phyloP scores from a whole-genome alignment of 1,284 basidiomycete species.

The Puccinia brachypodii region DNA sequence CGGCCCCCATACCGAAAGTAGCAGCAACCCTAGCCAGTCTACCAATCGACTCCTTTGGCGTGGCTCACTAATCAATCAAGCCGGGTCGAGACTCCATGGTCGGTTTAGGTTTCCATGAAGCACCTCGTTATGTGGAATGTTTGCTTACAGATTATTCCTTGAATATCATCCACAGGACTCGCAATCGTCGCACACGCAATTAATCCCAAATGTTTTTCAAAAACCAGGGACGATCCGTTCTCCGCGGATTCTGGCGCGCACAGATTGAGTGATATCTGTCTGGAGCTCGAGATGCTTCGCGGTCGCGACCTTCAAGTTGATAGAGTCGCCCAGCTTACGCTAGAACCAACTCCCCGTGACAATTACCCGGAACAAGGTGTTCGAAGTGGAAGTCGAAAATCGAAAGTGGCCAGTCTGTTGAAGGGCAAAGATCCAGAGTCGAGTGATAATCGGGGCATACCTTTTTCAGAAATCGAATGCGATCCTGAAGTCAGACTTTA shows the following conservation, averaged over 20 bases:
- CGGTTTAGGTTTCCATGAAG: background rate
- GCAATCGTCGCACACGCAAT: constrained; percentile 46
- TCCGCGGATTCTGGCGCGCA: constrained; percentile 6
- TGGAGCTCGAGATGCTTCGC: constrained; percentile 47
- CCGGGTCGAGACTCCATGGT: constrained; percentile 39
- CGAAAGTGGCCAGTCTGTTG: constrained; percentile 37
- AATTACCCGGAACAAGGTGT: background rate
- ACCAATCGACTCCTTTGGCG: constrained; percentile 36
- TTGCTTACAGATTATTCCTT: background rate
- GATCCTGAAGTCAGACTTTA: constrained; percentile 38
- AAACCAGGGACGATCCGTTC: constrained; percentile 31
- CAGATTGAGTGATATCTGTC: constrained; percentile 22
- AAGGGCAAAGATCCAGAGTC: constrained; percentile 36
- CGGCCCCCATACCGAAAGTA: background rate
- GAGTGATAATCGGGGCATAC: constrained; percentile 7
- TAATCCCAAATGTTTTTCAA: constrained; percentile 14
- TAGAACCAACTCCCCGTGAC: background rate
- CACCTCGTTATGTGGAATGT: background rate
- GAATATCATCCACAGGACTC: background rate
- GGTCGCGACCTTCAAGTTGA: constrained; percentile 35
- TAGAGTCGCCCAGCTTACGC: background rate
- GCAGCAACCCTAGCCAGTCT: background rate
- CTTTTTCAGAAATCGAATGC: constrained; percentile 39
- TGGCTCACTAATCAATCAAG: constrained; percentile 27
- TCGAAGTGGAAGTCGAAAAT: constrained; percentile 15